Base-by-base conservation (phyloP, 768 basidiomycete genomes). In the Agaricus bisporus region DNA sequence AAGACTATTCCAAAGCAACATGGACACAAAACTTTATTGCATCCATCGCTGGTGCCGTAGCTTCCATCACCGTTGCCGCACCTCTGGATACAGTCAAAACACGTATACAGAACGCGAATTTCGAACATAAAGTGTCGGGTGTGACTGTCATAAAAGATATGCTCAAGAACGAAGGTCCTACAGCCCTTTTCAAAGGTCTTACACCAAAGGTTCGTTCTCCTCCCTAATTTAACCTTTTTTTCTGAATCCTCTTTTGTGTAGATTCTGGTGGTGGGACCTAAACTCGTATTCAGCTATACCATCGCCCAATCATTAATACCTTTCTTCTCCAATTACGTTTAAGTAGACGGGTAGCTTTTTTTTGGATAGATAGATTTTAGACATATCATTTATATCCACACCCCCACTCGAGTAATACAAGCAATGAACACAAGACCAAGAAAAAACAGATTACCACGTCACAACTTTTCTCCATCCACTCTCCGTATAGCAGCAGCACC, bases 1-100 rank as follows among this genome's bases (percentile, higher is more conserved):
- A 79, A 22, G 95, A 98, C 68, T 99, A 92, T 74, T 88, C 86
- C 49, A 81, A 86, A 60, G 95, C 95, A n/a, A 98, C 95, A 0
- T 98, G 94, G 93, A 75, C 73, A 9, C 94, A 99, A 72, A 99
- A 99, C 76, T 98, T 98, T 64, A 80, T 98, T 60, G 93, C 95
- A 1, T 95, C 93, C 11, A 79, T 98, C 55, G 88, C 86, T 4
- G 95, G 95, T 66, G 95, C 95, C 38, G 85, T 97, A 38, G 87
- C 95, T 2, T 95, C 92, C 29, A 98, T 99, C 64, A 91, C 91
- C 8, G 84, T 98, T 61, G 95, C 95, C 14, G 95, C 95, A 3
- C 95, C 95, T 0, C 85, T 99, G 10, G 95, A 98, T 62, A 86
- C 86, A 36, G 83, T 99, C 73, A 99, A 99, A 77, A 94, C 95